Evolutionary conservation across 805 yeast species (phyloP).

Genomic region (Suhomyces pyralidae): DNA sequence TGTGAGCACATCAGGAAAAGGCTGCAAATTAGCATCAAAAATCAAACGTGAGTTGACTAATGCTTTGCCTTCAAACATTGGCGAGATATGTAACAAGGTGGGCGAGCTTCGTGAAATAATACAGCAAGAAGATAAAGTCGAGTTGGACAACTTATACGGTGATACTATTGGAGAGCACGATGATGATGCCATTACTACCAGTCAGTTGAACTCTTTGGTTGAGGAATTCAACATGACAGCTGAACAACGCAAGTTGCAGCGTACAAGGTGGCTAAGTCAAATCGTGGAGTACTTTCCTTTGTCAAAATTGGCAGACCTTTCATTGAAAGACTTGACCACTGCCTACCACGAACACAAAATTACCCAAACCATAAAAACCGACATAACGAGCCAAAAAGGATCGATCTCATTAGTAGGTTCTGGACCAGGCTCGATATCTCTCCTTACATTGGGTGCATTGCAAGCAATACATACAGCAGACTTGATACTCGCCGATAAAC

Average conservation of each 20-base stretch:
- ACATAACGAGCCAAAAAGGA: slow-evolving; percentile 37
- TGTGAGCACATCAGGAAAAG: slow-evolving; percentile 82
- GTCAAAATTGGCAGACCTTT: slow-evolving; percentile 54
- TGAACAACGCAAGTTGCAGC: slow-evolving; percentile 50
- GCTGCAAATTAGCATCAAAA: slow-evolving; percentile 81
- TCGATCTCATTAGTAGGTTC: slow-evolving; percentile 82
- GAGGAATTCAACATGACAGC: slow-evolving; percentile 55
- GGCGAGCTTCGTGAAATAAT: slow-evolving; percentile 62
- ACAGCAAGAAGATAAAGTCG: slow-evolving; percentile 48
- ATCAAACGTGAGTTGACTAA: slow-evolving; percentile 70
- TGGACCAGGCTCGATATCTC: slow-evolving; percentile 86
- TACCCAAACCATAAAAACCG: not conserved
- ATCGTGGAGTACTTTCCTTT: slow-evolving; percentile 89
- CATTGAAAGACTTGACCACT: slow-evolving; percentile 54
- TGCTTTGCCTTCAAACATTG: slow-evolving; percentile 66
- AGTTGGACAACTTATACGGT: slow-evolving; percentile 17
- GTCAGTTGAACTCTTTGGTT: slow-evolving; percentile 58
- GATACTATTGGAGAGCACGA: slow-evolving; percentile 53
- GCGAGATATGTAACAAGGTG: slow-evolving; percentile 62
- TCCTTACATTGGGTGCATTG: slow-evolving; percentile 82
- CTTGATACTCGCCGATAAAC: slow-evolving; percentile 80
- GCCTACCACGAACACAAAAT: slow-evolving; percentile 31
- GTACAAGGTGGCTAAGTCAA: slow-evolving; percentile 84
- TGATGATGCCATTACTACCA: slow-evolving; percentile 66
- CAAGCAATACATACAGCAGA: slow-evolving; percentile 81